These are phyloP conservation scores for Hyaloperonospora brassicae DNA, from an alignment of 352 stramenopile genomes.

Conservation along the genomic window DNA sequence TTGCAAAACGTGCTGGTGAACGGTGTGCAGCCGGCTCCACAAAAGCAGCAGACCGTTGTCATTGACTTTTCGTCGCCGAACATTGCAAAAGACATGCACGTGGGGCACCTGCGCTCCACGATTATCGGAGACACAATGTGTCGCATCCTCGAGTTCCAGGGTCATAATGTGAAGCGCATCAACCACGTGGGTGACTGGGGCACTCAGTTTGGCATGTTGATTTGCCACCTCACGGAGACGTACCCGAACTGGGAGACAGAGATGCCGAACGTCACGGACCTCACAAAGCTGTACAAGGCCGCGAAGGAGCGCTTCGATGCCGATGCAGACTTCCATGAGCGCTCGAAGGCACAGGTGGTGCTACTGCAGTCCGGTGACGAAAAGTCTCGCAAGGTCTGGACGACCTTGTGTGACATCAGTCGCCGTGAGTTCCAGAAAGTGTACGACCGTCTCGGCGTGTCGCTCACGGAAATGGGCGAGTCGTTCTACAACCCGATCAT, in stretches of 20 bases:
- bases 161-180: conserved; percentile 69
- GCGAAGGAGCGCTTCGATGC: conserved; percentile 96
- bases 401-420: conserved; percentile 75
- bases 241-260: conserved; percentile 90
- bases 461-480: conserved; percentile 72
- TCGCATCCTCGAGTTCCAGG: conserved; percentile 83
- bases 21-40: conserved; percentile 77
- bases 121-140: conserved; percentile 85
- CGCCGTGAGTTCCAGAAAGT: conserved; percentile 83
- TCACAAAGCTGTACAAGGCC: conserved; percentile 89
- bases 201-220: conserved; percentile 99
- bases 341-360: conserved; percentile 95
- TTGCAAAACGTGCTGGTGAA: conserved; percentile 61
- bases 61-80: conserved; percentile 85
- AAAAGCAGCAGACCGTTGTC: conserved; percentile 59
- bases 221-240: conserved; percentile 97
- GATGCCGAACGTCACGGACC: conserved; percentile 94
- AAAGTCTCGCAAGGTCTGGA: conserved; percentile 78
- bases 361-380: conserved; percentile 92
- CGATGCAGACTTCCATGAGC: conserved; percentile 93
- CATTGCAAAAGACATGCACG: conserved; percentile 87
- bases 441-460: conserved; percentile 72
- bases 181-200: conserved; percentile 86
- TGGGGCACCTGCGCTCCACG: conserved; percentile 87
- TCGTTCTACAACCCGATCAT: conserved; percentile 87